Percentiles rank a stretch among this genome's conserved stretches.
Conservation (phyloP, 352 stramenopile genomes). For the Poterioochromonas sp. region DNA sequence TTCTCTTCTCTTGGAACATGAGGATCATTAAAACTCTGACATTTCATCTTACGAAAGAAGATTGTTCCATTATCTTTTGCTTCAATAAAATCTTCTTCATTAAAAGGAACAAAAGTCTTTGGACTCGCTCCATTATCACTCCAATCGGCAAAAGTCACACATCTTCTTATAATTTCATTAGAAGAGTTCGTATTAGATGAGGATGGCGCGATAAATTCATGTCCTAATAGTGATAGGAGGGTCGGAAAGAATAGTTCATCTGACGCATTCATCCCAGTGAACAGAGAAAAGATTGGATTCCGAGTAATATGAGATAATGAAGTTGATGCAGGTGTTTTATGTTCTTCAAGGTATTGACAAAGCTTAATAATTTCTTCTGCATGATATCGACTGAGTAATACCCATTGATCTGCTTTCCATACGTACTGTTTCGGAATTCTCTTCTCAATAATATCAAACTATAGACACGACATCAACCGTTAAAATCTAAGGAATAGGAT, state of each 20-base stretch:
- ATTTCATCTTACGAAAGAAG: not conserved
- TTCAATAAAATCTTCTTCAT: not conserved
- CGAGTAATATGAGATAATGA: not conserved
- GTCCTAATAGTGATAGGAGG: not conserved
- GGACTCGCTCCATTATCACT: not conserved
- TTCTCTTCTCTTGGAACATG: too few relatives aligned
- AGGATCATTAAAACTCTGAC: too few relatives aligned
- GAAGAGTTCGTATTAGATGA: not conserved
- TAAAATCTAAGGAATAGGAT: not conserved
- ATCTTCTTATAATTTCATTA: not conserved
- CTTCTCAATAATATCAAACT: not conserved
- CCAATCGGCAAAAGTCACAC: not conserved
- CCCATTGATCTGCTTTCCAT: conserved; percentile 6
- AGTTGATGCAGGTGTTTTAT: not conserved
- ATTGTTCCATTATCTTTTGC: not conserved
- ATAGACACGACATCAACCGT: not conserved
- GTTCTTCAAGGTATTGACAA: not conserved
- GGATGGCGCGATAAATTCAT: not conserved
- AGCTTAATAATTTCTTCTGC: not conserved
- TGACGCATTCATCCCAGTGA: not conserved
- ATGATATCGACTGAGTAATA: not conserved
- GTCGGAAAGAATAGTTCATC: conserved; percentile 2
- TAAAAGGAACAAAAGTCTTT: not conserved
- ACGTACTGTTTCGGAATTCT: not conserved
- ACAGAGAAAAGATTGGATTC: not conserved